A percentile compares a stretch with the other conserved stretches of the same genome.
Conservation (phyloP, 495 filamentous ascomycete genomes). For the Penicillium parvum region DNA sequence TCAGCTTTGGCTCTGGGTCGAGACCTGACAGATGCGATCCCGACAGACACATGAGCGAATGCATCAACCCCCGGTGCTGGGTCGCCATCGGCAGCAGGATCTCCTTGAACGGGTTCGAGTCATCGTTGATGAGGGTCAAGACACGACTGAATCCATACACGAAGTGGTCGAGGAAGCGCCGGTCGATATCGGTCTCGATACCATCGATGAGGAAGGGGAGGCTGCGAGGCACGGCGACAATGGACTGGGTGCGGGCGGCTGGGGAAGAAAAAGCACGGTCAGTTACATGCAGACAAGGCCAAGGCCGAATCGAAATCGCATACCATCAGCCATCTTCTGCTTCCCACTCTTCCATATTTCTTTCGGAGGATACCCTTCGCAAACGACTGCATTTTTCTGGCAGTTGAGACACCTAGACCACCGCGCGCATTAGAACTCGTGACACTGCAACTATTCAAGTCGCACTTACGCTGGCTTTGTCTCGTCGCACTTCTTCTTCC, state of each 20-base stretch:
- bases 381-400: slow-evolving; percentile 89
- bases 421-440: neutral
- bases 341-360: slow-evolving; percentile 82
- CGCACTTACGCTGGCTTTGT: slow-evolving; percentile 66
- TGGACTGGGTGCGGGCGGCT: slow-evolving; percentile 35
- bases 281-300: slow-evolving; percentile 6
- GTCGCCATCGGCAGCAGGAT: slow-evolving; percentile 83
- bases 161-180: slow-evolving; percentile 82
- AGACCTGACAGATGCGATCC: slow-evolving; percentile 67
- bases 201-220: slow-evolving; percentile 79
- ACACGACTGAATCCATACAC: slow-evolving; percentile 75
- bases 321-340: slow-evolving; percentile 73
- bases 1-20: slow-evolving; percentile 41
- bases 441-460: neutral
- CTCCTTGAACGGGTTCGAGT: slow-evolving; percentile 84
- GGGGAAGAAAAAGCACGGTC: slow-evolving; percentile 7
- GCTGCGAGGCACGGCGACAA: slow-evolving; percentile 47
- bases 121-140: slow-evolving; percentile 76
- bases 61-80: slow-evolving; percentile 82
- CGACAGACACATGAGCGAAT: slow-evolving; percentile 82
- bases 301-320: slow-evolving; percentile 12
- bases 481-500: slow-evolving; percentile 98
- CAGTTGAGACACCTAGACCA: slow-evolving; percentile 67
- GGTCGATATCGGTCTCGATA: slow-evolving; percentile 79
- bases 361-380: slow-evolving; percentile 89